Evolutionary conservation across 2,329 filamentous ascomycete genomes (phyloP).

Genomic region (Colletotrichum zoysiae): DNA sequence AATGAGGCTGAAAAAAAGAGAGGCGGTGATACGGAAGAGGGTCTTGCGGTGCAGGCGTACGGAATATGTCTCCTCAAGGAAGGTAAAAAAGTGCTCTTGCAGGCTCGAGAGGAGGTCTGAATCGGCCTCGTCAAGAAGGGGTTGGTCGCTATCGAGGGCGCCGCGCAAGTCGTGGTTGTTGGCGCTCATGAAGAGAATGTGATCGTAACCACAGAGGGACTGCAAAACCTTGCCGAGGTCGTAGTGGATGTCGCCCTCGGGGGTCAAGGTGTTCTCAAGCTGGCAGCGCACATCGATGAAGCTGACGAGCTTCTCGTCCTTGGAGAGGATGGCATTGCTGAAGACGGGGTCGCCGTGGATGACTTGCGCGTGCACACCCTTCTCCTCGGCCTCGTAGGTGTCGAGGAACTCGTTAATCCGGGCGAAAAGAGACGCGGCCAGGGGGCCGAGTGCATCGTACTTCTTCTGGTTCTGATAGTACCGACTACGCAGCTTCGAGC

Average conservation of each 20-base stretch:
- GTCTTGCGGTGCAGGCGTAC: slow-evolving; percentile 48
- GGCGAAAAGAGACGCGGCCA: slow-evolving; percentile 44
- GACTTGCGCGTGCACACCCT: slow-evolving; percentile 45
- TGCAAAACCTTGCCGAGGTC: slow-evolving; percentile 50
- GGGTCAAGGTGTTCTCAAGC: slow-evolving; percentile 46
- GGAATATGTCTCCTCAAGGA: slow-evolving; percentile 46
- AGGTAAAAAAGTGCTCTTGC: slow-evolving; percentile 46
- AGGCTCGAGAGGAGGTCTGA: slow-evolving; percentile 45
- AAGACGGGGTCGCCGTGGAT: slow-evolving; percentile 51
- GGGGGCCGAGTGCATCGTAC: slow-evolving; percentile 46
- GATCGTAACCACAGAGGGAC: slow-evolving; percentile 49
- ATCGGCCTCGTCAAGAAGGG: slow-evolving; percentile 47
- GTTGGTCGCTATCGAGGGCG: slow-evolving; percentile 39
- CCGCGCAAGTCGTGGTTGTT: slow-evolving; percentile 41
- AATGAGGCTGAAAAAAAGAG: slow-evolving; percentile 49
- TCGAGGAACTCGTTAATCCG: slow-evolving; percentile 48
- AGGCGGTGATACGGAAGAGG: slow-evolving; percentile 48
- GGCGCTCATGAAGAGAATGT: slow-evolving; percentile 47
- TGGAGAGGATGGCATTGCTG: slow-evolving; percentile 48
- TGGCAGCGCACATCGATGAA: slow-evolving; percentile 50
- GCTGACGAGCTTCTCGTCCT: slow-evolving; percentile 46
- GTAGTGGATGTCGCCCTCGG: slow-evolving; percentile 49
- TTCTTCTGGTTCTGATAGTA: slow-evolving; percentile 43
- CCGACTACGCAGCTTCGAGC: slow-evolving; percentile 44
- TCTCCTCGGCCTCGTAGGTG: slow-evolving; percentile 48